Conservation (phyloP, 1,139 yeast species). For the Suhomyces anneliseae region DNA sequence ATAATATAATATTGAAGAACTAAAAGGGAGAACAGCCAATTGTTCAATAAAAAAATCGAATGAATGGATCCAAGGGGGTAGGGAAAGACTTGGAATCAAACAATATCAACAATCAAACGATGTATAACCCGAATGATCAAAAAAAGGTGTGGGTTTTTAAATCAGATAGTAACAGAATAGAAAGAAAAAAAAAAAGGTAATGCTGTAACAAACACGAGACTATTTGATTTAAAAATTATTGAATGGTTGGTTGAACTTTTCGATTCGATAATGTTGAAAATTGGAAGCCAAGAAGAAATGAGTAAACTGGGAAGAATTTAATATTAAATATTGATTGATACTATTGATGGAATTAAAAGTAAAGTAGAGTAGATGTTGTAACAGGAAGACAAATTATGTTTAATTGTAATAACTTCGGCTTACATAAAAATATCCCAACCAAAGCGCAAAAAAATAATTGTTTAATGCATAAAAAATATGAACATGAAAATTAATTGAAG, state of each 20-base stretch:
- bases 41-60: too few relatives aligned
- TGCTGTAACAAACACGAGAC: not conserved
- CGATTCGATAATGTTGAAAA: not conserved
- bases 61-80: too few relatives aligned
- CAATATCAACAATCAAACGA: not conserved
- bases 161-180: not conserved
- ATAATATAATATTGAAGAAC: too few relatives aligned
- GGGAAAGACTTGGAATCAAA: too few relatives aligned
- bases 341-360: not conserved
- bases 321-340: too few relatives aligned
- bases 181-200: too few relatives aligned
- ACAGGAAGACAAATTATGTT: conserved; percentile 10
- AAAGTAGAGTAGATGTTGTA: conserved; percentile 9
- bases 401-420: conserved; percentile 8
- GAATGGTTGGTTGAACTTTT: too few relatives aligned
- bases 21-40: too few relatives aligned
- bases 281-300: not conserved
- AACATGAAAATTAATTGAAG: conserved; percentile 1
- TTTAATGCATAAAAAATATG: conserved; percentile 3
- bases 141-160: not conserved
- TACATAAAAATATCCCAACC: conserved; percentile 8
- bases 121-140: not conserved
- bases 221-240: not conserved
- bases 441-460: conserved; percentile 4
- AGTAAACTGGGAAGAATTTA: not conserved